Base-by-base conservation (phyloP, 495 filamentous ascomycete genomes). In the Lophiostoma macrostomum region DNA sequence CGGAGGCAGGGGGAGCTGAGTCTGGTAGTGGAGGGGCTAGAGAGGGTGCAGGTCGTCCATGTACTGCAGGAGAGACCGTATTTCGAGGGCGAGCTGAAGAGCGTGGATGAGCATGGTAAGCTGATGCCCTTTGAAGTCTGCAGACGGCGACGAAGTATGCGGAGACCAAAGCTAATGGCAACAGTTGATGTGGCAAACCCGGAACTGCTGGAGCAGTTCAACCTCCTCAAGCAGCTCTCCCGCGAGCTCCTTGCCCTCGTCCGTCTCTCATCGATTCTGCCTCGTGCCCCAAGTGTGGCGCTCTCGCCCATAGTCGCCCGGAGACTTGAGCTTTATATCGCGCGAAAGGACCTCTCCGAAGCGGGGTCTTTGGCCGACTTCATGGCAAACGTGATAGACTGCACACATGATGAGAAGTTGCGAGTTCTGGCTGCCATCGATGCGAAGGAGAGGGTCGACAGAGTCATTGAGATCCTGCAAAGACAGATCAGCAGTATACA, bases 311-410 rank as follows among this genome's bases (percentile, higher is more conserved):
- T 91, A n/a, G 77, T 95, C 31, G 85, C 88, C 0, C 79, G 90
- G 19, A 82, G 89, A 37, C 79, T 97, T 12, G 89, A 96, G 66
- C 66, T 90, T 5, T 90, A 88, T 63, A 94, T 98, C 41, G 76
- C 78, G 0, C 82, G 79, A 66, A 91, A 91, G 54, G 83, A 85
- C 43, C 63, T 87, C 28, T 68, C 75, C 28, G 87, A 96, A 49
- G 90, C 93, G 4, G 93, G 91, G 5, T 74, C 79, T 6, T 73
- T 99, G n/a, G 93, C 93, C 6, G 94, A 99, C 65, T 96, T 96
- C 59, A 94, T 97, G 88, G 82, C 87, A 6, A 91, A 93, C 68
- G 79, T 96, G 22, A 80, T 94, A 2, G 87, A 95, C 43, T 81
- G 60, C 31, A 83, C 85, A 13, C 80, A 91, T 52, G 87, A 95